Conservation (phyloP, 1,139 yeast genomes). For the Candida glucosophila region DNA sequence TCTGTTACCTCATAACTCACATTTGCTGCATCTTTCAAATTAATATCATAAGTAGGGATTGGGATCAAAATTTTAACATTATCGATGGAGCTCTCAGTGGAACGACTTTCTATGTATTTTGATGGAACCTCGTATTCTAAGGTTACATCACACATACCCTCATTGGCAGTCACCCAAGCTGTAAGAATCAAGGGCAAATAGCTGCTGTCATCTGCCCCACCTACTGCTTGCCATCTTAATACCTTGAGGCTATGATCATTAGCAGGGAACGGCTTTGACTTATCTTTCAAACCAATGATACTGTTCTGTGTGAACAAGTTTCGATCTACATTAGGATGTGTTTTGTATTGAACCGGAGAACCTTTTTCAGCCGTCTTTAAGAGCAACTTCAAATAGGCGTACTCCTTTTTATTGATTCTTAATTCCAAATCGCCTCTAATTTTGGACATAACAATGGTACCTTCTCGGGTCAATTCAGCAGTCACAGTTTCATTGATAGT, state of each 20-base stretch:
- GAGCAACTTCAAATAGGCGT: constrained; percentile 58
- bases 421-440: constrained; percentile 87
- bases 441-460: constrained; percentile 65
- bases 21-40: constrained; percentile 42
- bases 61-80: constrained; percentile 64
- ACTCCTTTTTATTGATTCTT: constrained; percentile 66
- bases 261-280: constrained; percentile 74
- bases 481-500: constrained; percentile 69
- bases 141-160: constrained; percentile 62
- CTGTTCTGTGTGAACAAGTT: constrained; percentile 48
- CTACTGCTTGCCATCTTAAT: constrained; percentile 78
- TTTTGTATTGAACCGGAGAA: constrained; percentile 64
- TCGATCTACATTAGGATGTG: constrained; percentile 94
- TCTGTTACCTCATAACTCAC: constrained; percentile 43
- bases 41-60: constrained; percentile 46
- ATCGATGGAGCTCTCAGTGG: constrained; percentile 13
- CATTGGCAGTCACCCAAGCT: constrained; percentile 74
- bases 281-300: constrained; percentile 68
- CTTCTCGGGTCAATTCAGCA: constrained; percentile 80
- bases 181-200: constrained; percentile 69
- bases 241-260: constrained; percentile 88
- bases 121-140: constrained; percentile 71
- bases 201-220: constrained; percentile 48
- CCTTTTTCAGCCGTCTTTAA: constrained; percentile 41
- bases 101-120: constrained; percentile 26